A percentile compares a stretch with the other conserved stretches of the same genome.
Conservation (phyloP, 495 filamentous ascomycete genomes). For the Tuber microsphaerosporum region DNA sequence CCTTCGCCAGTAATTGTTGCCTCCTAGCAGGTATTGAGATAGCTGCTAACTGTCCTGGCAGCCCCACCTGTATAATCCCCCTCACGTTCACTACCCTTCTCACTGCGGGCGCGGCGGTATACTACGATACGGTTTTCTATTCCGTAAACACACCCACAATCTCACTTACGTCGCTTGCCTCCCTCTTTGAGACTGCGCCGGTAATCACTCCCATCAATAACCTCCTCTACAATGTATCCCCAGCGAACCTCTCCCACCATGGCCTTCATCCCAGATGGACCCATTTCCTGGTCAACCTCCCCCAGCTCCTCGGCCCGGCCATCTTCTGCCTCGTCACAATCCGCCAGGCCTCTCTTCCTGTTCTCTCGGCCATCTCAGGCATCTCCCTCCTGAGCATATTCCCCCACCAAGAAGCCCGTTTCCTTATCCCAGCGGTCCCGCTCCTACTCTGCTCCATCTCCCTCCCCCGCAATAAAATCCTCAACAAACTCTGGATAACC, state of each 20-base stretch:
- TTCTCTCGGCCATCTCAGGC: slow-evolving; percentile 74
- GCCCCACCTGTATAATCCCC: slow-evolving; percentile 61
- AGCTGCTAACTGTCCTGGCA: slow-evolving; percentile 36
- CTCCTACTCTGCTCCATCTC: slow-evolving; percentile 78
- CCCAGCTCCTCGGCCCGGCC: slow-evolving; percentile 84
- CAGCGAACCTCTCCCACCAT: slow-evolving; percentile 75
- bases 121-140: slow-evolving; percentile 79
- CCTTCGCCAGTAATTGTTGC: slow-evolving; percentile 58
- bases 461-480: slow-evolving; percentile 48
- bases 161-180: slow-evolving; percentile 45
- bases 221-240: slow-evolving; percentile 71
- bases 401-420: slow-evolving; percentile 90
- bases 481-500: slow-evolving; percentile 52
- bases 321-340: slow-evolving; percentile 59
- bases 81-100: slow-evolving; percentile 54
- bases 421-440: slow-evolving; percentile 79
- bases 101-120: slow-evolving; percentile 64
- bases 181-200: slow-evolving; percentile 50
- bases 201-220: slow-evolving; percentile 89
- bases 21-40: neutral
- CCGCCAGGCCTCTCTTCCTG: slow-evolving; percentile 49
- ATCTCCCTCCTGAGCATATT: slow-evolving; percentile 72
- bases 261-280: slow-evolving; percentile 89
- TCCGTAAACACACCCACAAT: slow-evolving; percentile 45
- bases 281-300: slow-evolving; percentile 76